phyloP scores from a whole-genome alignment of 768 basidiomycete genomes.

The Pisolithus orientalis region DNA sequence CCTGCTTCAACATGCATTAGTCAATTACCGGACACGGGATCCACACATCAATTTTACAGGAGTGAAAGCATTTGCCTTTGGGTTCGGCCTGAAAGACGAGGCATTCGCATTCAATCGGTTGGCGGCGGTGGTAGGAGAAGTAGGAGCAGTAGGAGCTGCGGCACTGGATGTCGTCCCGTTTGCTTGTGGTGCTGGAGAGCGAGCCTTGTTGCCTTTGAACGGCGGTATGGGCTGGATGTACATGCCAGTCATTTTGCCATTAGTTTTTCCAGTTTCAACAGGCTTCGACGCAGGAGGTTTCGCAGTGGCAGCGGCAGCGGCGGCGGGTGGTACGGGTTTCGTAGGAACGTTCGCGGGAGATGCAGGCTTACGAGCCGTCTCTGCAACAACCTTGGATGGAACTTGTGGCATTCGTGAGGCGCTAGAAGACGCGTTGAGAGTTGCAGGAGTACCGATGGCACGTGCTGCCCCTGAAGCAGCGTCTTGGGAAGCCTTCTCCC shows the following conservation, averaged over 20 bases:
- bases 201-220: conserved; percentile 62
- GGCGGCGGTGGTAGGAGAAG: conserved; percentile 48
- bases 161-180: conserved; percentile 28
- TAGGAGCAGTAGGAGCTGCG: conserved; percentile 34
- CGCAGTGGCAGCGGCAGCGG: conserved; percentile 21
- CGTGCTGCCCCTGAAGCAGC: conserved; percentile 63
- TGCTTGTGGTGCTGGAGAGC: conserved; percentile 25
- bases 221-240: conserved; percentile 87
- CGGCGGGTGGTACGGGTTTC: conserved; percentile 26
- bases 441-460: conserved; percentile 51
- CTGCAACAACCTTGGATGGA: conserved; percentile 25
- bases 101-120: conserved; percentile 84
- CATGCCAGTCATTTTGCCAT: conserved; percentile 58
- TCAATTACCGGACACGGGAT: conserved; percentile 11
- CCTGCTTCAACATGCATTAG: conserved; percentile 27
- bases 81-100: conserved; percentile 85
- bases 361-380: conserved; percentile 21
- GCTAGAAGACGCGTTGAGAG: conserved; percentile 38
- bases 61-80: conserved; percentile 70
- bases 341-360: conserved; percentile 16
- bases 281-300: conserved; percentile 28
- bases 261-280: conserved; percentile 24
- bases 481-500: conserved; percentile 68
- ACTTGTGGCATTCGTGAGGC: conserved; percentile 37
- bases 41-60: conserved; percentile 40